Conservation (phyloP, 805 yeast species). For the Brettanomyces nanus region DNA sequence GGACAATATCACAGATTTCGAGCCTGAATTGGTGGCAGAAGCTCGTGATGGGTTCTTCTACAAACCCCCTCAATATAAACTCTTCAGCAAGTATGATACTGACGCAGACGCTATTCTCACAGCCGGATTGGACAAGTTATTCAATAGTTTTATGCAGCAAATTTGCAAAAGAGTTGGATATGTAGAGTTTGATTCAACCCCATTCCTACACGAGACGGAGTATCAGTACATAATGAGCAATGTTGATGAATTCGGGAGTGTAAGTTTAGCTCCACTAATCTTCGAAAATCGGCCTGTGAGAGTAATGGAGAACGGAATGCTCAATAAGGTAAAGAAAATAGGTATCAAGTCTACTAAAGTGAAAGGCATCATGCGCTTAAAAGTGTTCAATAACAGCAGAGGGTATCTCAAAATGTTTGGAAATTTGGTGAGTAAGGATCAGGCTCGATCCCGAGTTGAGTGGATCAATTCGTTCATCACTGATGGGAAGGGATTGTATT, state of each 20-base stretch:
- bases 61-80: conserved; percentile 11
- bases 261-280: conserved; percentile 12
- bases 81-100: conserved; percentile 6
- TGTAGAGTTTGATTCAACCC: conserved; percentile 6
- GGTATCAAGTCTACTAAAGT: conserved; percentile 10
- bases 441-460: conserved; percentile 9
- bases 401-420: conserved; percentile 13
- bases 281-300: conserved; percentile 10
- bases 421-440: conserved; percentile 10
- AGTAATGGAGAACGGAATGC: conserved; percentile 1
- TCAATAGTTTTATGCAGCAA: conserved; percentile 15
- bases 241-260: conserved; percentile 5
- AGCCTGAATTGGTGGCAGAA: conserved; percentile 3
- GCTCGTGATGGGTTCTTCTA: conserved; percentile 9
- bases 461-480: conserved; percentile 17
- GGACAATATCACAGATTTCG: not conserved
- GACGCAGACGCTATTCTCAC: conserved; percentile 4
- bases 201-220: conserved; percentile 20
- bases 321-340: conserved; percentile 1
- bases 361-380: conserved; percentile 8
- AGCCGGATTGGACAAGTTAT: conserved; percentile 10
- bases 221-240: conserved; percentile 15
- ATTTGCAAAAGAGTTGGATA: conserved; percentile 12
- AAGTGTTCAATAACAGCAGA: conserved; percentile 11
- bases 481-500: conserved; percentile 17